Base-by-base conservation (phyloP, 2,329 filamentous ascomycete species). In the Ophiostoma sp. region DNA sequence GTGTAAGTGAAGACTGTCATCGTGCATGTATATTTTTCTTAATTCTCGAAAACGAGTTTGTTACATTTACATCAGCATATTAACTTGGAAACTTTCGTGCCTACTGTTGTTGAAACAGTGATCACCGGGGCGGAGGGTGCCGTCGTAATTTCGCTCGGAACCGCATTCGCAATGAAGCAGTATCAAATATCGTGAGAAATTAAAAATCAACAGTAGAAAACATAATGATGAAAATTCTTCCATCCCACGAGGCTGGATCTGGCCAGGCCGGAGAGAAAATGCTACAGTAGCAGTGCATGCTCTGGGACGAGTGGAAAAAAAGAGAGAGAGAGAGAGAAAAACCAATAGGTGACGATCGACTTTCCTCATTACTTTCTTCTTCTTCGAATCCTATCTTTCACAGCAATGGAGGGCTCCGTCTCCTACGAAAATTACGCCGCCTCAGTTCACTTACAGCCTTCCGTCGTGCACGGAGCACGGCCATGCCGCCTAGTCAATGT, bases 341-440 rank as follows among this genome's bases (percentile, higher is more conserved):
- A n/a, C n/a, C n/a, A n/a, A n/a, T n/a, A n/a, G n/a, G n/a, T n/a
- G n/a, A 22, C 11, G 19, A 57, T 5, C 12, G 11, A 11, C 28
- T 25, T 3, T 28, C 9, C 6, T 64, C 36, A 11, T n/a, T 39
- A 8, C 33, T 39, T 63, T 63, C 33, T 22, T 63, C 25, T 63
- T 63, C 25, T 19, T 17, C 28, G 12, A 39, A 8, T 63, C 31
- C 31, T 39, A 61, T 19, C 36, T 45, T 15, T 9, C n/a, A 11
- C n/a, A 28, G 19, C 36, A 17, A 45, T 64, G 61, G 61, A 25
- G 61, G 36, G 17, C 61, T 48, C 64, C 64, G 64, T 50, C 64
- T 48, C 36, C 12, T 22, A n/a, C 12, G 39, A 1, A 19, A 48
- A 28, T 9, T 4, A 25, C 22, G 22, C 36, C 63, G 25, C 4